Conservation (phyloP, 805 yeast genomes). For the Ogataea nonfermentans region DNA sequence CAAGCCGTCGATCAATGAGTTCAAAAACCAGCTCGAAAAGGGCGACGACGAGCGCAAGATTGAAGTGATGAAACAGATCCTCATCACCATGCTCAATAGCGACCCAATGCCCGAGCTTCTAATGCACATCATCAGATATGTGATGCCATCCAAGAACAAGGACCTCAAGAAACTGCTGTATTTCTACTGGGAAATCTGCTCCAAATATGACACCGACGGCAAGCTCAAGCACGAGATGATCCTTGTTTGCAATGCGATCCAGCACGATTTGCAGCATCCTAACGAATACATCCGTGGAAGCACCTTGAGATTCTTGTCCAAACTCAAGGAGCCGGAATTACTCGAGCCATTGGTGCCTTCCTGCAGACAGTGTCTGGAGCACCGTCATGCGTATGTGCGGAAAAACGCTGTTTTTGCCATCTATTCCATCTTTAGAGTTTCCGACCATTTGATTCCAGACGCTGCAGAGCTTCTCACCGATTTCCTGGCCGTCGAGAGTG, state of each 20-base stretch:
- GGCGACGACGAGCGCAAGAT: constrained; percentile 87
- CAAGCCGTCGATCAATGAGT: constrained; percentile 66
- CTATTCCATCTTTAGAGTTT: constrained; percentile 73
- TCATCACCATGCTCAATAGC: constrained; percentile 86
- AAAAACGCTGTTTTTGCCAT: constrained; percentile 95
- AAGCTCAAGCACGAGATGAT: constrained; percentile 98
- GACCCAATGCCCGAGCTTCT: constrained; percentile 88
- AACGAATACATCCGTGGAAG: constrained; percentile 96
- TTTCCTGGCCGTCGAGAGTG: constrained; percentile 79
- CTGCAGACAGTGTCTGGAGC: constrained; percentile 86
- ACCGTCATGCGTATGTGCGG: constrained; percentile 96
- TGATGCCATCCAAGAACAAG: constrained; percentile 93
- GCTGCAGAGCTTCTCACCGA: constrained; percentile 81
- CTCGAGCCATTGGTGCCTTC: constrained; percentile 94
- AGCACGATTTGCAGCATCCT: constrained; percentile 96
- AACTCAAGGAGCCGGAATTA: constrained; percentile 88
- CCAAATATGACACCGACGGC: constrained; percentile 83
- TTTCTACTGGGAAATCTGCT: constrained; percentile 97
- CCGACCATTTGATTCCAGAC: constrained; percentile 89
- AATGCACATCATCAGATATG: constrained; percentile 96
- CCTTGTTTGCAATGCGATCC: constrained; percentile 95
- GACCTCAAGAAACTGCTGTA: constrained; percentile 88
- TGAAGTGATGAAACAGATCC: constrained; percentile 83
- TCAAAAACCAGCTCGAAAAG: constrained; percentile 76
- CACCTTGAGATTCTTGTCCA: constrained; percentile 86